Evolutionary conservation across 257 asterid genomes (phyloP).

Genomic region (Solanum chmielewskii): DNA sequence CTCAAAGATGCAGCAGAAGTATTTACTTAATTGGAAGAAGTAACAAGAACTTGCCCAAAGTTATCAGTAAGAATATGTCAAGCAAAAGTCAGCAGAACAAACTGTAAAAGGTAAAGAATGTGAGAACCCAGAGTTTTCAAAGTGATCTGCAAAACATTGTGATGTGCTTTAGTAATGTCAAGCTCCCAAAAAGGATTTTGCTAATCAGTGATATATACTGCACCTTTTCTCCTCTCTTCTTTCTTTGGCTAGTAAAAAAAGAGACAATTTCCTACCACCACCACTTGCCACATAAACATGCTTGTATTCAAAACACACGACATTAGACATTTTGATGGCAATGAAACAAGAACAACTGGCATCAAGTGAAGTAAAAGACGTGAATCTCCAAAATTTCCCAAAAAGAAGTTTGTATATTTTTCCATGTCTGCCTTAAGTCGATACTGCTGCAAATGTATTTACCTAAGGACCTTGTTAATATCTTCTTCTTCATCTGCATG

Average conservation of each 20-base stretch:
- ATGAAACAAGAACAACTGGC: not conserved
- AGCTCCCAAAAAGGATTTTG: not conserved
- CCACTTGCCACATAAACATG: not conserved
- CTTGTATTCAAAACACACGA: not conserved
- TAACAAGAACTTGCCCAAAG: not conserved
- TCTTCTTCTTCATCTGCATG: conserved; percentile 99
- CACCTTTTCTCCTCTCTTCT: not conserved
- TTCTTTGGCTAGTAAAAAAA: not conserved
- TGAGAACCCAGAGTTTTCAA: not conserved
- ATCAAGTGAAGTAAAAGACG: not conserved
- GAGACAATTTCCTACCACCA: not conserved
- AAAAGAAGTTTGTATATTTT: not conserved
- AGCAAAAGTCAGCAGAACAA: not conserved
- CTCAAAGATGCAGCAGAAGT: not conserved
- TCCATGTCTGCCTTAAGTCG: not conserved
- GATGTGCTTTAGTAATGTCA: not conserved
- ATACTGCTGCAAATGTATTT: not conserved
- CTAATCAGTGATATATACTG: not conserved
- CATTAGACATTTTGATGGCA: not conserved
- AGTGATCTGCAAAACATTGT: not conserved
- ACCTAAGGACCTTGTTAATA: conserved; percentile 96
- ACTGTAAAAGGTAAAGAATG: not conserved
- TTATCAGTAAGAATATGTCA: not conserved
- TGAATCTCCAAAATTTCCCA: not conserved
- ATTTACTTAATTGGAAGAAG: not conserved